Evolutionary conservation across 2,329 filamentous ascomycete genomes (phyloP), one percentile per base, ranked within the genome.

Genomic region (Huntiella bhutanensis): DNA sequence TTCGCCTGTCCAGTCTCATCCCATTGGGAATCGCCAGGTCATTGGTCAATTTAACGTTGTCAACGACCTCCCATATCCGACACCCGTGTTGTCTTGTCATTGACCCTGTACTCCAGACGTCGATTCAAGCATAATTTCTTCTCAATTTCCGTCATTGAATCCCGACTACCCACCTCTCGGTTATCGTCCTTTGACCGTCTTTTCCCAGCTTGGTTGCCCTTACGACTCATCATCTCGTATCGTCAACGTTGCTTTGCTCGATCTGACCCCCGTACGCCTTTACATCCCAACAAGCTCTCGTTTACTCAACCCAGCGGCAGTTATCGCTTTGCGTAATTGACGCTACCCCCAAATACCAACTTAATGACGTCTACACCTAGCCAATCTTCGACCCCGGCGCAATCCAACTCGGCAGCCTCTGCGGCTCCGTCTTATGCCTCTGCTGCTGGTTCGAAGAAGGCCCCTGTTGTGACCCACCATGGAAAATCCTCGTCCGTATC

Each of bases 401-500:
- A 49, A 49, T 45, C 68, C 58, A 73, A 65, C 62, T 64, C 65
- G 61, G 66, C 69, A 62, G 66, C 70, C 60, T 65, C 70, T 59
- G 67, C 71, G 61, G 67, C 71, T 62, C 59, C 64, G 61, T 78
- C 75, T 60, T 78, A 79, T 74, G 75, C 75, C 67, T 77, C 74
- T 57, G 74, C 75, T 65, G 75, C 69, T 60, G 67, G 71, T 66
- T 68, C 70, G 62, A 65, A 67, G 54, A 76, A 76, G 68, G 71
- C 74, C 12, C 19, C 19, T 58, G 70, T 68, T 58, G 68, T 68
- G 50, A 61, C 65, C 52, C 70, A 74, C 62, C 65, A 73, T 72
- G 74, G 70, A 55, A 77, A 77, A 60, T 64, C 73, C 61, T 70
- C 74, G 59, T 75, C 79, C 57, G 73, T 75, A 57, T 78, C 83